Base-by-base conservation (phyloP, 441 rosid genomes). In the Populus trichocarpa region DNA sequence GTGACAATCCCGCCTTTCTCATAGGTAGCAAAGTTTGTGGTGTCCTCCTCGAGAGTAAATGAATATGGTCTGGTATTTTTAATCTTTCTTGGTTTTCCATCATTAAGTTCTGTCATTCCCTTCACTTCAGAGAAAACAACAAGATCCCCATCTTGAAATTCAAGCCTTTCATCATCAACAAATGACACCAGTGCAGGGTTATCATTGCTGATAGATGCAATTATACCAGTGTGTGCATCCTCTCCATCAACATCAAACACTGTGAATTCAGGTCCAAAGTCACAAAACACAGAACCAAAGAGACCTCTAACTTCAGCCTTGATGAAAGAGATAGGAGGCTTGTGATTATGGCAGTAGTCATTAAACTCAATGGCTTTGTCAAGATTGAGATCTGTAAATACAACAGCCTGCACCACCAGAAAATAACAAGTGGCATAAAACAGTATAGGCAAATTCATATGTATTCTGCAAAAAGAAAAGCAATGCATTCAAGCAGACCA, bases 101-200 rank as follows among this genome's bases (percentile, higher is more conserved):
- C 96, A 90, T 95, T 95, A 70, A 95, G 76, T 84, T 95, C 93
- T 12, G 90, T 87, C 98, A 93, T 93, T 71, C 99, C 99, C 28
- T 92, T 92, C 79, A 95, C 91, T 87, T 93, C 98, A 57, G 97
- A 89, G 90, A 95, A 95, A 79, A 91, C 85, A 83, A 95, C 98
- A 77, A 90, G 85, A 84, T 95, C 98, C 40, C 98, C 99, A 80
- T 95, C 99, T 82, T 93, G 90, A 86, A 95, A 92, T 80, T 92
- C 97, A 77, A 95, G 96, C 81, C 98, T 90, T 85, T 95, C 97
- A 86, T 95, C 98, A 36, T 93, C 99, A 40, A 95, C 94, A 79
- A 96, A 95, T 2, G 96, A 92, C 68, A 93, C 89, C 59, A 95
- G 84, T 0, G 97, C 96, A 61, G 88, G 91, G 75, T 91, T 89